These are phyloP conservation scores for Nannizziopsis barbatae DNA, from an alignment of 2,329 filamentous ascomycete species.

Conservation along the genomic window DNA sequence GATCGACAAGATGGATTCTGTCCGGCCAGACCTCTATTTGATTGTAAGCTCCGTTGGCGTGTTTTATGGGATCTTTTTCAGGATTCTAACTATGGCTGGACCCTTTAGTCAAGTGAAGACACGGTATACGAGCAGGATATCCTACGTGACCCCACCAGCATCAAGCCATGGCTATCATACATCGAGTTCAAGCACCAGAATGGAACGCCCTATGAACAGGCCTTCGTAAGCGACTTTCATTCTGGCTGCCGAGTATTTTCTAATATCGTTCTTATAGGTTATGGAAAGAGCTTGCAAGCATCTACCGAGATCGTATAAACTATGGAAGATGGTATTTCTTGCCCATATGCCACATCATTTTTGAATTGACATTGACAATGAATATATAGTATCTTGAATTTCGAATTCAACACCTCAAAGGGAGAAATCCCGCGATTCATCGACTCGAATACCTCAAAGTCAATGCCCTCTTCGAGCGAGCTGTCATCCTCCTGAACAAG, in stretches of 20 bases:
- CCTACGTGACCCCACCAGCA: conserved; percentile 67
- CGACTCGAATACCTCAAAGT: conserved; percentile 80
- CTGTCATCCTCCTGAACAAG: conserved; percentile 88
- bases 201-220: conserved; percentile 75
- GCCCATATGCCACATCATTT: background rate
- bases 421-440: conserved; percentile 71
- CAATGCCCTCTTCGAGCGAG: conserved; percentile 86
- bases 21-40: conserved; percentile 36
- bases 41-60: conserved; percentile 29
- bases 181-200: conserved; percentile 82
- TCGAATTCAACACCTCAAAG: conserved; percentile 66
- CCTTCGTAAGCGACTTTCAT: conserved; percentile 44
- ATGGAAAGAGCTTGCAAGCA: conserved; percentile 86
- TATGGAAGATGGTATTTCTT: conserved; percentile 75
- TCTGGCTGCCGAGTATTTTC: background rate
- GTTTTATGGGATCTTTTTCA: conserved; percentile 1
- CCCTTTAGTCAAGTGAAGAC: conserved; percentile 66
- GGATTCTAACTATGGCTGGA: conserved; percentile 26
- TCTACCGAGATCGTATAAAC: conserved; percentile 88
- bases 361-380: background rate
- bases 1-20: conserved; percentile 33
- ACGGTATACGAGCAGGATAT: conserved; percentile 95
- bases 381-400: conserved; percentile 66
- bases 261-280: conserved; percentile 33
- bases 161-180: conserved; percentile 92